These are phyloP conservation scores for Microdochium bolleyi DNA, from an alignment of 2,329 filamentous ascomycete species.

Conservation along the genomic window DNA sequence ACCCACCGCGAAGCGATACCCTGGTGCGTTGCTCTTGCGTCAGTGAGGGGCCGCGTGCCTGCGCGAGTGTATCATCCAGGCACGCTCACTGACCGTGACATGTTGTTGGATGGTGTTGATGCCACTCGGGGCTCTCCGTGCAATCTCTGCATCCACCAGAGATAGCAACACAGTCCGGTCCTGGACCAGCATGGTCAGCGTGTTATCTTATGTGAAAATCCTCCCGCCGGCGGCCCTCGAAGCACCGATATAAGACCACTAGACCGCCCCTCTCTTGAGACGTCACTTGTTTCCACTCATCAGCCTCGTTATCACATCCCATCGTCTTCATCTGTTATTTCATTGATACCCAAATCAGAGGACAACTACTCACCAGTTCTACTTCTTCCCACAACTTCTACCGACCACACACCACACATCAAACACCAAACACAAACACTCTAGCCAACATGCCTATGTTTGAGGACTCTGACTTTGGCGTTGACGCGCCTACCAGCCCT, in stretches of 20 bases:
- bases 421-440: constrained; percentile 2
- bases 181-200: not conserved
- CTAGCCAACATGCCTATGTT: constrained; percentile 48
- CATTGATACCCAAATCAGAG: not conserved
- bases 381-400: not conserved
- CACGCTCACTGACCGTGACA: not conserved
- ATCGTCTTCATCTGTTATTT: not conserved
- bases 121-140: not conserved
- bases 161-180: not conserved
- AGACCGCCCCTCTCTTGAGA: not conserved
- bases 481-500: constrained; percentile 18
- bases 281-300: not conserved
- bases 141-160: not conserved
- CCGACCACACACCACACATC: constrained; percentile 1
- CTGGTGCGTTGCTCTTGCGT: not conserved
- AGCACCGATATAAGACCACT: not conserved
- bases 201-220: not conserved
- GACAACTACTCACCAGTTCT: not conserved
- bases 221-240: not conserved
- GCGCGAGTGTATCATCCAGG: not conserved
- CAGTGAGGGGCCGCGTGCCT: not conserved
- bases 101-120: not conserved
- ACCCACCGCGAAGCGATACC: not conserved
- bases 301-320: not conserved
- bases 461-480: constrained; percentile 47